phyloP scores from a whole-genome alignment of 352 stramenopile genomes.

The Pythium rishiriense region DNA sequence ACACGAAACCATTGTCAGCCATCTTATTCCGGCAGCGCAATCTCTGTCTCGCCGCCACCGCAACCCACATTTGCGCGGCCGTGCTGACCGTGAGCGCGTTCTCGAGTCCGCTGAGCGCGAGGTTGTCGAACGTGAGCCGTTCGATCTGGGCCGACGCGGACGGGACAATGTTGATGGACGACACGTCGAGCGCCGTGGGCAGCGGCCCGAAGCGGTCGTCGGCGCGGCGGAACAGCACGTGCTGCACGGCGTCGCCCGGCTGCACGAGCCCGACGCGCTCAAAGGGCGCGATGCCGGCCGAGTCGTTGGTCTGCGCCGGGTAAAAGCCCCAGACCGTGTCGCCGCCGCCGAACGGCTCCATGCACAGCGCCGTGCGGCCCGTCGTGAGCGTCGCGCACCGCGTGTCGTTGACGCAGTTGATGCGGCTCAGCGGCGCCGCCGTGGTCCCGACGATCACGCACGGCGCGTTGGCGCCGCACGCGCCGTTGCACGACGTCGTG shows the following conservation, averaged over 20 bases:
- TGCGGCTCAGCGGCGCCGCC: conserved; percentile 50
- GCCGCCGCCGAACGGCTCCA: conserved; percentile 49
- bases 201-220: conserved; percentile 37
- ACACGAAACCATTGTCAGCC: background rate
- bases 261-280: conserved; percentile 73
- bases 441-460: conserved; percentile 59
- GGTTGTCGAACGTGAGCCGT: conserved; percentile 50
- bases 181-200: conserved; percentile 44
- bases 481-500: conserved; percentile 75
- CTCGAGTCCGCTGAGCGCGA: conserved; percentile 47
- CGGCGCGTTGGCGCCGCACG: conserved; percentile 53
- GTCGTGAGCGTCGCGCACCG: conserved; percentile 68
- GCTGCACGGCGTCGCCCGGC: conserved; percentile 44
- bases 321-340: conserved; percentile 52
- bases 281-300: conserved; percentile 54
- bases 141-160: conserved; percentile 39
- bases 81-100: conserved; percentile 55
- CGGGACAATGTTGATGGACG: conserved; percentile 74
- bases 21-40: no score
- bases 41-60: background rate
- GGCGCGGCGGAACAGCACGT: conserved; percentile 53
- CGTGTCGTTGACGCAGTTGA: conserved; percentile 78
- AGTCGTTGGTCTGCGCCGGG: conserved; percentile 50
- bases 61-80: conserved; percentile 48
- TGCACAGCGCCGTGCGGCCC: conserved; percentile 63